Evolutionary conservation across 495 filamentous ascomycete species (phyloP).

Genomic region (Talaromyces stipitatus): DNA sequence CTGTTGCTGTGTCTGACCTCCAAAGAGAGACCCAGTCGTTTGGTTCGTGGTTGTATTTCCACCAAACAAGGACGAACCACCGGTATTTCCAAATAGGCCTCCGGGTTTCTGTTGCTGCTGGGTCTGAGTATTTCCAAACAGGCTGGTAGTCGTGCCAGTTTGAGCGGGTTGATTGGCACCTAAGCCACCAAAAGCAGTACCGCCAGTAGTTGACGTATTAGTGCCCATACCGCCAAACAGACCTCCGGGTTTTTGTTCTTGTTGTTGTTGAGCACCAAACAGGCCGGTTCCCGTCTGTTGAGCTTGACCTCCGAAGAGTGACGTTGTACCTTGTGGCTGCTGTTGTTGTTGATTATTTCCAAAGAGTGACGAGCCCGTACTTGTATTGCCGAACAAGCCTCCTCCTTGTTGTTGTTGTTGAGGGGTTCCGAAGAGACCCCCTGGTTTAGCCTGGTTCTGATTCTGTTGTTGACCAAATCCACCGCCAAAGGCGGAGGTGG

Average conservation of each 20-base stretch:
- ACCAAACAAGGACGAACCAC: constrained; percentile 39
- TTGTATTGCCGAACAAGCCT: constrained; percentile 34
- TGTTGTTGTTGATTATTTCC: constrained; percentile 30
- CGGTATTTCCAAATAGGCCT: constrained; percentile 17
- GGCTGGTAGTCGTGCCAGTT: constrained; percentile 25
- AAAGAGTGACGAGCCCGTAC: constrained; percentile 30
- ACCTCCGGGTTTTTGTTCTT: constrained; percentile 48
- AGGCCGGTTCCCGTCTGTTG: constrained; percentile 20
- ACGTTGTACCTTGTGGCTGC: constrained; percentile 38
- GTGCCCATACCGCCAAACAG: constrained; percentile 45
- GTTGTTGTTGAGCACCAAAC: constrained; percentile 35
- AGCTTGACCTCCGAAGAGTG: constrained; percentile 21
- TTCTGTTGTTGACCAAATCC: constrained; percentile 44
- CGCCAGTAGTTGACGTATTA: constrained; percentile 10
- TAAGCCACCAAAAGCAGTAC: constrained; percentile 19
- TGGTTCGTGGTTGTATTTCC: constrained; percentile 23
- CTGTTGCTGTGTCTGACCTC: constrained; percentile 57
- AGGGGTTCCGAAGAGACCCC: constrained; percentile 25
- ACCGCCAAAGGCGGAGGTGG: constrained; percentile 29
- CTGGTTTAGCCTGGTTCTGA: constrained; percentile 32
- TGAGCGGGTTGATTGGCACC: constrained; percentile 19
- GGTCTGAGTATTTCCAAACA: constrained; percentile 29
- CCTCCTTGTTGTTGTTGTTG: constrained; percentile 31
- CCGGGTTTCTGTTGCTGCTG: constrained; percentile 20
- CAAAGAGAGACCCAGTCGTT: constrained; percentile 51